These are phyloP conservation scores for Copromyces sp. DNA, from an alignment of 495 filamentous ascomycete species.

Conservation along the genomic window DNA sequence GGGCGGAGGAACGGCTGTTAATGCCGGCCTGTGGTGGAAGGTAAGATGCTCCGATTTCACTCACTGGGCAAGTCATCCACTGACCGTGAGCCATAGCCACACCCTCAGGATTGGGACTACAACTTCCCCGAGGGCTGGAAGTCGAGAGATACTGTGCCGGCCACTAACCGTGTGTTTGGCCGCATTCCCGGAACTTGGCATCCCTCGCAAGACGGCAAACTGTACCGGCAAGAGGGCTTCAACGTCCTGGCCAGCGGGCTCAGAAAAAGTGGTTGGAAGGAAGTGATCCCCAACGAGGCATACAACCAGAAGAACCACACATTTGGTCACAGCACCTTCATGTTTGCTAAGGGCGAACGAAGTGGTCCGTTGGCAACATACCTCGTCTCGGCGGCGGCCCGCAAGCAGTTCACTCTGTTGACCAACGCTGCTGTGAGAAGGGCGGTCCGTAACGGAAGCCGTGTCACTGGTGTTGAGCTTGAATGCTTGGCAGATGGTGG, in stretches of 20 bases:
- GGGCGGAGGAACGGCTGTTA: slow-evolving; percentile 63
- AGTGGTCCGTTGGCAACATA: slow-evolving; percentile 67
- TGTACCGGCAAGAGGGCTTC: slow-evolving; percentile 58
- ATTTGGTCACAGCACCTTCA: slow-evolving; percentile 58
- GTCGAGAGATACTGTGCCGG: slow-evolving; percentile 46
- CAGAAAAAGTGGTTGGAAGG: slow-evolving; percentile 47
- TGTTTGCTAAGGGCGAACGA: slow-evolving; percentile 55
- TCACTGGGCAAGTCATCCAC: background rate
- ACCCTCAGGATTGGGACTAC: slow-evolving; percentile 54
- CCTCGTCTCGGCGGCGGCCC: slow-evolving; percentile 48
- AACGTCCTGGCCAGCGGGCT: slow-evolving; percentile 48
- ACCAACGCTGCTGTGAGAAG: slow-evolving; percentile 54
- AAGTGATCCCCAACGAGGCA: slow-evolving; percentile 48
- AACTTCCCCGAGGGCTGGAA: slow-evolving; percentile 72
- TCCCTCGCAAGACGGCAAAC: slow-evolving; percentile 56
- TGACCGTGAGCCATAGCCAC: slow-evolving; percentile 14
- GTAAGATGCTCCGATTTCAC: slow-evolving; percentile 10
- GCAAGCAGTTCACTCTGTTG: slow-evolving; percentile 55
- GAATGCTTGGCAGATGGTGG: slow-evolving; percentile 45
- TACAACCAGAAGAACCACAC: slow-evolving; percentile 55
- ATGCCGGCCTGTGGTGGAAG: slow-evolving; percentile 51
- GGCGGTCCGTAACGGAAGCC: slow-evolving; percentile 49
- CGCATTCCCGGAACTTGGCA: slow-evolving; percentile 59
- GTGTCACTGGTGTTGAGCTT: slow-evolving; percentile 58
- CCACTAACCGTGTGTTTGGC: slow-evolving; percentile 51